A percentile compares a stretch with the other conserved stretches of the same genome.
Evolutionary conservation across 2,329 filamentous ascomycete species (phyloP).

Genomic region (Echinosphaeria canescens): DNA sequence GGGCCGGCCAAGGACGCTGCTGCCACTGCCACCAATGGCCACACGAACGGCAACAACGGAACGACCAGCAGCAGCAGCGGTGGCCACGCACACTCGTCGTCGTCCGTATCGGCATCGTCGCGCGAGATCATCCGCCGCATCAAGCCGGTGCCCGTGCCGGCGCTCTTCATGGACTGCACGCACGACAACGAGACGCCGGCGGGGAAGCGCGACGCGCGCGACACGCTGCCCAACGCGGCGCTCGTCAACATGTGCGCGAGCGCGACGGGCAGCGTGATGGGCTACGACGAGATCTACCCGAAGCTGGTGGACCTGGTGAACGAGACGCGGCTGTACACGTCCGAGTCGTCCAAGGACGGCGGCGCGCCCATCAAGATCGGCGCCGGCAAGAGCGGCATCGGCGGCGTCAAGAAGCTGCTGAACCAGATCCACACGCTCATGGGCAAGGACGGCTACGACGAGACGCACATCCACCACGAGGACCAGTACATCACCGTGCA

Average conservation of each 20-base stretch:
- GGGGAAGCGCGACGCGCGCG: conserved; percentile 83
- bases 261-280: conserved; percentile 89
- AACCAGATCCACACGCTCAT: conserved; percentile 92
- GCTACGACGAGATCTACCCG: conserved; percentile 93
- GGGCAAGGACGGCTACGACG: conserved; percentile 85
- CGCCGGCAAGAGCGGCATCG: conserved; percentile 52
- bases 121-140: conserved; percentile 59
- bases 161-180: conserved; percentile 97
- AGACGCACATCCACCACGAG: conserved; percentile 93
- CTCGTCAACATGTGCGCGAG: conserved; percentile 92
- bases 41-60: conserved; percentile 5
- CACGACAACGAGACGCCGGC: conserved; percentile 95
- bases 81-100: conserved; percentile 11
- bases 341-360: conserved; percentile 44
- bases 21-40: conserved; percentile 1
- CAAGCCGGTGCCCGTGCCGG: conserved; percentile 74
- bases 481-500: conserved; percentile 94
- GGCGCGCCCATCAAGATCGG: conserved; percentile 37
- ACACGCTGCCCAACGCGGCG: conserved; percentile 85
- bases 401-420: conserved; percentile 73
- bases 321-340: conserved; percentile 68
- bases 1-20: conserved; percentile 18
- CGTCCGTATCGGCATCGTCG: conserved; percentile 6
- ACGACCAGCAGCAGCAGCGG: conserved; percentile 9
- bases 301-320: conserved; percentile 82